phyloP scores from a whole-genome alignment of 2,329 filamentous ascomycete genomes.

The Epichloe hybrida region DNA sequence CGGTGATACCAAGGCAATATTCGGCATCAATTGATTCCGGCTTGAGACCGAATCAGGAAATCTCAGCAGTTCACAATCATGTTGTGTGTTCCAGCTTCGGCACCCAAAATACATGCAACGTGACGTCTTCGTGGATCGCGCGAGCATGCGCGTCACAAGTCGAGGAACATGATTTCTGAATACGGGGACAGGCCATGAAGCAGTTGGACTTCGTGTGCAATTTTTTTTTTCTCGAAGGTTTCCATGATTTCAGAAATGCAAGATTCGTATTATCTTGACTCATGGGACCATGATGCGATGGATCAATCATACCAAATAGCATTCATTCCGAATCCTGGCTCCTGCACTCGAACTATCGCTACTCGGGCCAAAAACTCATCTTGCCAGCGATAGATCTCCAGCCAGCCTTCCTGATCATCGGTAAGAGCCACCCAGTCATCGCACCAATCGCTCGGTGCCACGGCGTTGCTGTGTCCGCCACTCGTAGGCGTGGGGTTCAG shows the following conservation, averaged over 20 bases:
- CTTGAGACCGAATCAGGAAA: neutral
- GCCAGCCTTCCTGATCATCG: conserved; percentile 74
- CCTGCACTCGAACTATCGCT: conserved; percentile 61
- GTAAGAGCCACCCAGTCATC: conserved; percentile 87
- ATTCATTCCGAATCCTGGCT: conserved; percentile 92
- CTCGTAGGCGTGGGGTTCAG: conserved; percentile 76
- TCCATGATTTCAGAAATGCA: too few relatives aligned
- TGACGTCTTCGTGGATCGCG: too few relatives aligned
- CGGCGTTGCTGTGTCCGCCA: conserved; percentile 78
- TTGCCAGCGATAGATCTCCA: conserved; percentile 80
- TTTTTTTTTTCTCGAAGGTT: too few relatives aligned
- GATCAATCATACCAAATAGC: conserved; percentile 53
- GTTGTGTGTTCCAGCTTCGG: neutral
- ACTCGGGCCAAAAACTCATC: conserved; percentile 70
- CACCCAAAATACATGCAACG: neutral
- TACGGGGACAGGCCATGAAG: too few relatives aligned
- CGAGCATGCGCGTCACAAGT: too few relatives aligned
- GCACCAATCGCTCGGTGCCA: conserved; percentile 69
- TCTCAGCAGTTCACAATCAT: neutral
- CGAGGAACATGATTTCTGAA: too few relatives aligned
- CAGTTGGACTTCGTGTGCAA: too few relatives aligned
- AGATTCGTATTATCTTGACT: too few relatives aligned
- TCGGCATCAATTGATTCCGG: neutral
- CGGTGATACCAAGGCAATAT: neutral
- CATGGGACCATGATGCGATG: neutral